Evolutionary conservation across 169 alveolate genomes (phyloP), one percentile per base, ranked within the genome.

Genomic region (Haemoproteus tartakovskyi): DNA sequence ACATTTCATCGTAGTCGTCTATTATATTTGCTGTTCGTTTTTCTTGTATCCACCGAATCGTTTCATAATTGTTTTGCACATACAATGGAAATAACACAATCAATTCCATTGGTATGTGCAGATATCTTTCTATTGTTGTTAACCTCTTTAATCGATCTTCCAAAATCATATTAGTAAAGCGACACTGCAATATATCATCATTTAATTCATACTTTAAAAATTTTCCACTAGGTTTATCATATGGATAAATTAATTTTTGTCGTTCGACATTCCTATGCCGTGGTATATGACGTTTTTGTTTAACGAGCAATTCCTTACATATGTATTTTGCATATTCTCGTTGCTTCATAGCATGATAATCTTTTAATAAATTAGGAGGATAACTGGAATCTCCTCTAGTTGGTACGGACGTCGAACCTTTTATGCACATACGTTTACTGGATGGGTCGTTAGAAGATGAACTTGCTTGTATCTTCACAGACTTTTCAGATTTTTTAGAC

Each of bases 131-230:
- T 6, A 36, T 27, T 26, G 51, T 70, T 54, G 51, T 67, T 41
- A 67, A 36, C 37, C 82, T 26, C 19, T 67, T 70, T 18, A 67
- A 36, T 59, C 56, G 51, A 16, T 67, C 82, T 40, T 51, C 56
- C 24, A 67, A 56, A 21, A 67, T 1, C 82, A 67, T 67, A 0
- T 67, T 67, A 24, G 30, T 67, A 16, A 54, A 67, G 29, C 38
- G 27, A 59, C 51, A 67, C 27, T 51, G 27, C 21, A 67, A 19
- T 12, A 67, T 67, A 8, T 57, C 50, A 16, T 29, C 56, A 46
- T 67, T 70, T 56, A 67, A 45, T 4, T 67, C 74, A 67, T 67
- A 36, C 12, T 67, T 67, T 54, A 67, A 26, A 26, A 67, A 67
- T 22, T 67, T 67, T 24, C 51, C 46, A 9, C 74, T 22, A 4